Evolutionary conservation across 257 asterid species (phyloP).

Genomic region (Solanum etuberosum): DNA sequence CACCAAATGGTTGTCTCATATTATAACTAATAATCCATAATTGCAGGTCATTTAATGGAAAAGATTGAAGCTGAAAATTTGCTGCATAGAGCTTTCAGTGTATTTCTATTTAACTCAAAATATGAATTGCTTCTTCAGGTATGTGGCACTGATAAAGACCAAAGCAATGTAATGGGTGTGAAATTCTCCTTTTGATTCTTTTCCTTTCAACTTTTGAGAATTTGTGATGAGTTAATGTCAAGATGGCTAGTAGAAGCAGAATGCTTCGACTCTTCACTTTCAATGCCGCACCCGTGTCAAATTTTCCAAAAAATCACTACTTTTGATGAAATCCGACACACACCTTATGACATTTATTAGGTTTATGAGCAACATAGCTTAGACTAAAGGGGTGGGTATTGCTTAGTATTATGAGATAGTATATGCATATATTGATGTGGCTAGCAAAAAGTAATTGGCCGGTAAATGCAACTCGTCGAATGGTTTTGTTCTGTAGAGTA

Average conservation of each 20-base stretch:
- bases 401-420: background rate
- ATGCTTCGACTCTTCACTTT: background rate
- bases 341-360: too few relatives aligned
- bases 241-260: background rate
- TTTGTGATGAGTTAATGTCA: background rate
- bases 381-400: background rate
- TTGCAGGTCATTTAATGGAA: conserved; percentile 90
- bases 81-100: conserved; percentile 95
- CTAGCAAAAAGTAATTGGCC: background rate
- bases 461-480: background rate
- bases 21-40: background rate
- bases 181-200: background rate
- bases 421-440: background rate
- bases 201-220: background rate
- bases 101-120: conserved; percentile 80
- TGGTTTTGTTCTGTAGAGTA: background rate
- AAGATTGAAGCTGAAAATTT: conserved; percentile 67
- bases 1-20: background rate
- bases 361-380: background rate
- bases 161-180: background rate
- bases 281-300: too few relatives aligned
- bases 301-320: too few relatives aligned
- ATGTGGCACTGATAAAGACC: background rate
- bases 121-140: conserved; percentile 94
- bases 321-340: too few relatives aligned